phyloP scores from a whole-genome alignment of 2,329 filamentous ascomycete genomes.

The Periglandula ipomoeae region DNA sequence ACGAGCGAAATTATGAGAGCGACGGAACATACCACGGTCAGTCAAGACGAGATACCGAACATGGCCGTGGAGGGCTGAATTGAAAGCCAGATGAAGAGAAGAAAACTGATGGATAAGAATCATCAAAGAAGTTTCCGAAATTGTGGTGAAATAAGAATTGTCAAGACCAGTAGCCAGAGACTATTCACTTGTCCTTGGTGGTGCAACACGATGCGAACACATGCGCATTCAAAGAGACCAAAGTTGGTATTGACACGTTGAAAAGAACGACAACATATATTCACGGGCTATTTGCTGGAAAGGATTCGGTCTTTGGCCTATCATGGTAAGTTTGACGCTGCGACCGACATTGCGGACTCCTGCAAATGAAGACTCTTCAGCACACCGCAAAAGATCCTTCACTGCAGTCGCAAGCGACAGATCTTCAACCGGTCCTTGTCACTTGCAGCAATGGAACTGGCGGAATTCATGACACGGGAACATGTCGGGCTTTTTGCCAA shows the following conservation, averaged over 20 bases:
- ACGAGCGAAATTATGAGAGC: constrained; percentile 12
- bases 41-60: neutral
- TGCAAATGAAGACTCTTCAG: neutral
- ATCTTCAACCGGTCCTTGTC: neutral
- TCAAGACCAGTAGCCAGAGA: neutral
- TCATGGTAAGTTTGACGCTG: too few species aligned
- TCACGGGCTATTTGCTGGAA: neutral
- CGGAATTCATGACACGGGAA: neutral
- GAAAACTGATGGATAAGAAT: neutral
- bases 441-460: neutral
- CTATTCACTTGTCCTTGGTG: neutral
- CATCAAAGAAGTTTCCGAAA: neutral
- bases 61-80: too few species aligned
- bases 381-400: neutral
- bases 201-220: neutral
- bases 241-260: neutral
- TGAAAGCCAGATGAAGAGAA: too few species aligned
- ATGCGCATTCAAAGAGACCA: neutral
- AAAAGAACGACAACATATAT: neutral
- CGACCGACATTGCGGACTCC: neutral
- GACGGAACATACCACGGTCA: constrained; percentile 1
- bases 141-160: neutral
- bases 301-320: neutral
- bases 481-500: neutral
- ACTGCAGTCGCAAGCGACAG: neutral